Evolutionary conservation across 192 early-diverging fungal genomes (phyloP).

Genomic region (Paraglomus occultum): DNA sequence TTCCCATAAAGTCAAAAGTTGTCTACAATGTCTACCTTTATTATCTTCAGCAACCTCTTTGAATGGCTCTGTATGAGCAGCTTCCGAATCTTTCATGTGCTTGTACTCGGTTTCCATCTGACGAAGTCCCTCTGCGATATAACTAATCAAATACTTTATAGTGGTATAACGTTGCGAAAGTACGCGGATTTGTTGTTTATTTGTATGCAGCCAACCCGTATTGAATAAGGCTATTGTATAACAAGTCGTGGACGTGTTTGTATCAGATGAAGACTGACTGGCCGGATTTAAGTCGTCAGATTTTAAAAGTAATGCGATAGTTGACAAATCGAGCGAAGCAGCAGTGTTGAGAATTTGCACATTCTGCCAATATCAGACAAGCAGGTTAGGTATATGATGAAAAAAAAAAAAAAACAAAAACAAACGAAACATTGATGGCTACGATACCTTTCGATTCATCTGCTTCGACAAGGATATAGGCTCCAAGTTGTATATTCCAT

Average conservation of each 20-base stretch:
- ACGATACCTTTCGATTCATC: background rate
- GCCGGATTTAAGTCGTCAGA: background rate
- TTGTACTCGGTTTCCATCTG: slow-evolving; percentile 18
- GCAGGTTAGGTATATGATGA: background rate
- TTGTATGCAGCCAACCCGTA: slow-evolving; percentile 27
- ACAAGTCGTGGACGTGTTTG: no score
- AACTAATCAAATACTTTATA: slow-evolving; percentile 22
- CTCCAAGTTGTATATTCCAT: slow-evolving; percentile 30
- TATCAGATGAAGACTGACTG: background rate
- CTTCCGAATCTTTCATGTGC: slow-evolving; percentile 13
- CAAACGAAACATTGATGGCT: no score
- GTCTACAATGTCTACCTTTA: no score
- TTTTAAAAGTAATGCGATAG: slow-evolving; percentile 11
- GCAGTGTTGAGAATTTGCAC: slow-evolving; percentile 23
- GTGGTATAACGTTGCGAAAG: slow-evolving; percentile 27
- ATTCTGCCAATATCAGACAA: slow-evolving; percentile 7
- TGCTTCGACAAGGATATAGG: slow-evolving; percentile 24
- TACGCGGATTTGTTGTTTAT: slow-evolving; percentile 28
- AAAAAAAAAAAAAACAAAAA: background rate
- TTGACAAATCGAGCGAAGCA: slow-evolving; percentile 28
- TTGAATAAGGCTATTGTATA: background rate
- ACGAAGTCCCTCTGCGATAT: slow-evolving; percentile 22
- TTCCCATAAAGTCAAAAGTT: no score
- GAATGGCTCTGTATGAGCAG: background rate
- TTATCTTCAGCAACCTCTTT: no score